phyloP scores from a whole-genome alignment of 2,329 filamentous ascomycete genomes.

The Colletotrichum zoysiae region DNA sequence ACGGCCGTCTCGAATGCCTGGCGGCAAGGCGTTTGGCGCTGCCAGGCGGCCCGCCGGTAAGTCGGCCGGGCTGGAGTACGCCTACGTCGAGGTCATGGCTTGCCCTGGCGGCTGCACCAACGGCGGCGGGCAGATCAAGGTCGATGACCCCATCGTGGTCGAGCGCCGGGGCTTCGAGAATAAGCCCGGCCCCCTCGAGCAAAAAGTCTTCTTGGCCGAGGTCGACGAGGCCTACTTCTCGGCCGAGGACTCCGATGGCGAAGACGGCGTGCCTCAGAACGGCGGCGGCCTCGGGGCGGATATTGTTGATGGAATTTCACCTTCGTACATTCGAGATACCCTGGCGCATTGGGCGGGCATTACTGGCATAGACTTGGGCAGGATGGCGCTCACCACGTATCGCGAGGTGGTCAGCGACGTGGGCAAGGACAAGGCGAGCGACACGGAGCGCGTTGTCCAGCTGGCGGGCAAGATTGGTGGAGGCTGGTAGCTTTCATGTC shows the following conservation, averaged over 20 bases:
- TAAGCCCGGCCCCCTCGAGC: constrained; percentile 80
- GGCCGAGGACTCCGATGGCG: constrained; percentile 66
- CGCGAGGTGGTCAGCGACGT: constrained; percentile 95
- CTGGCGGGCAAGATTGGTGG: constrained; percentile 92
- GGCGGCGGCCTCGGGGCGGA: constrained; percentile 50
- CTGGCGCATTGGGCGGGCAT: constrained; percentile 81
- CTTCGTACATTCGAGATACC: constrained; percentile 73
- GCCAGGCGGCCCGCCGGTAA: constrained; percentile 66
- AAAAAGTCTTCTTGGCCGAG: constrained; percentile 85
- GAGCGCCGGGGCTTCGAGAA: constrained; percentile 60
- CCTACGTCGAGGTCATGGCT: constrained; percentile 99
- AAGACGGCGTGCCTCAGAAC: constrained; percentile 45
- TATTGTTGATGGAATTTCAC: constrained; percentile 74
- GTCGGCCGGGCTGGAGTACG: constrained; percentile 72
- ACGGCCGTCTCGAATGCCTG: constrained; percentile 82
- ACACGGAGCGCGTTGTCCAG: constrained; percentile 86
- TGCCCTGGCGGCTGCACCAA: constrained; percentile 99
- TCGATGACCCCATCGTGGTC: constrained; percentile 78
- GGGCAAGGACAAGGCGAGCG: constrained; percentile 77
- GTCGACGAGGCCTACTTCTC: constrained; percentile 95
- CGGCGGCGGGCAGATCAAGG: constrained; percentile 94
- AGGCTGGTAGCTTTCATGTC: constrained; percentile 76
- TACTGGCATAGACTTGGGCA: constrained; percentile 78
- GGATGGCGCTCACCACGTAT: constrained; percentile 86
- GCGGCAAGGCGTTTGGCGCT: constrained; percentile 72